Base-by-base conservation (phyloP, 192 early-diverging fungal species). In the Rhizoclosmatium sp. region DNA sequence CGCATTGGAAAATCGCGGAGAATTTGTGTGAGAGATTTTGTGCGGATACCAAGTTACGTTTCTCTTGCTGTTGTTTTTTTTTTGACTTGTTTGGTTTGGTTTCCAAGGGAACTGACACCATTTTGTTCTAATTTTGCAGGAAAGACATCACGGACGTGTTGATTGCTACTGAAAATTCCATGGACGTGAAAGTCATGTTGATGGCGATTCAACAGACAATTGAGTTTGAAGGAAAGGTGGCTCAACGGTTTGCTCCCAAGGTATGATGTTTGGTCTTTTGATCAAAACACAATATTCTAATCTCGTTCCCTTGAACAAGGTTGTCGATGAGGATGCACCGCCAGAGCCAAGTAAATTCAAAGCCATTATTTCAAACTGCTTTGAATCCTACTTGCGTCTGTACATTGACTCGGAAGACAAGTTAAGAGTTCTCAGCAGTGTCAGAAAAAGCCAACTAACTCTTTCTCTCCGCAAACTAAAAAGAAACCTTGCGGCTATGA, bases 191-290 rank as follows among this genome's bases (percentile, higher is more conserved):
- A 65, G 75, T 89, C 16, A 85, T 99, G 75, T 82, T 96, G 7
- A 80, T 90, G 19, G 93, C 92, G 0, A 79, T 99, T 71, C 92
- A 95, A 21, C 85, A 92, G 9, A 97, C 98, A 0, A 86, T 95
- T 65, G 95, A 96, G 46, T 98, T 98, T 82, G 98, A 99, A 83
- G 83, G 82, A 16, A 96, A 97, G 80, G 85, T 97, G 9, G 85
- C 89, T 47, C 91, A 91, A 41, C 84, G 93, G 54, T 98, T 95
- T 75, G 81, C 81, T 40, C 87, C 81, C 64, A 83, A 81, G 74
- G 90, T 87, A 78, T 2, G 21, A 21, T 62, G 5, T 23, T 19
- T 62, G 7, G 7, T 4, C 9, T 7, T 19, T 7, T 62, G 51
- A 54, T 12, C 5, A 12, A 54, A 54, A 7, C 16, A 16, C 51